A percentile compares a stretch with the other conserved stretches of the same genome.
phyloP scores from a whole-genome alignment of 2,329 filamentous ascomycete genomes.

The Nothophoma quercina region DNA sequence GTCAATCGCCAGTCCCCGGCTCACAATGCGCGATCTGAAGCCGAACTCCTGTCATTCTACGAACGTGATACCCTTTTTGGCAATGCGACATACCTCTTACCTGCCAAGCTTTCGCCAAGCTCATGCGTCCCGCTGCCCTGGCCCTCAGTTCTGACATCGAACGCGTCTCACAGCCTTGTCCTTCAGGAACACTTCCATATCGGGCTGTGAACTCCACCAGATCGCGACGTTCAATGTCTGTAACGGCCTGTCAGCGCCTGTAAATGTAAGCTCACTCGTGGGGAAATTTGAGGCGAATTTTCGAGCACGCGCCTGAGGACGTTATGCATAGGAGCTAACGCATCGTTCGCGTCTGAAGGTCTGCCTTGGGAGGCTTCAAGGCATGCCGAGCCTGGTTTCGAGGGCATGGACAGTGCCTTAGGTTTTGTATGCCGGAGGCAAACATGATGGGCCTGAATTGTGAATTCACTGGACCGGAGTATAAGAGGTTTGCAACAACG shows the following conservation, averaged over 20 bases:
- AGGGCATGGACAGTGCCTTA: background rate
- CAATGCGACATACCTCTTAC: conserved; percentile 20
- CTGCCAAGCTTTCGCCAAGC: conserved; percentile 30
- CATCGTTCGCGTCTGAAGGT: conserved; percentile 17
- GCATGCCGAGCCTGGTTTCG: conserved; percentile 7
- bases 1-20: background rate
- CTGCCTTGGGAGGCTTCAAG: conserved; percentile 11
- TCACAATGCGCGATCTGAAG: background rate
- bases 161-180: conserved; percentile 29
- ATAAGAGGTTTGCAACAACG: conserved; percentile 12
- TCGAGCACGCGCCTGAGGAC: conserved; percentile 11
- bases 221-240: conserved; percentile 27
- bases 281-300: conserved; percentile 11
- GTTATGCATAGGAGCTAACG: conserved; percentile 20
- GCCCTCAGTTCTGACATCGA: conserved; percentile 26
- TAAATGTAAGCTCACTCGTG: conserved; percentile 21
- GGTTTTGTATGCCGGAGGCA: background rate
- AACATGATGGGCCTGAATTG: background rate
- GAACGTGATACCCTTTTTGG: background rate
- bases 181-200: conserved; percentile 8
- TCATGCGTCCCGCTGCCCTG: conserved; percentile 20
- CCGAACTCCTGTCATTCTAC: background rate
- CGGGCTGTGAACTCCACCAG: conserved; percentile 12
- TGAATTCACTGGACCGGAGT: background rate
- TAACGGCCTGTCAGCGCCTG: conserved; percentile 11